Conservation (phyloP, 805 yeast genomes). For the Metschnikowia bowlesiae region DNA sequence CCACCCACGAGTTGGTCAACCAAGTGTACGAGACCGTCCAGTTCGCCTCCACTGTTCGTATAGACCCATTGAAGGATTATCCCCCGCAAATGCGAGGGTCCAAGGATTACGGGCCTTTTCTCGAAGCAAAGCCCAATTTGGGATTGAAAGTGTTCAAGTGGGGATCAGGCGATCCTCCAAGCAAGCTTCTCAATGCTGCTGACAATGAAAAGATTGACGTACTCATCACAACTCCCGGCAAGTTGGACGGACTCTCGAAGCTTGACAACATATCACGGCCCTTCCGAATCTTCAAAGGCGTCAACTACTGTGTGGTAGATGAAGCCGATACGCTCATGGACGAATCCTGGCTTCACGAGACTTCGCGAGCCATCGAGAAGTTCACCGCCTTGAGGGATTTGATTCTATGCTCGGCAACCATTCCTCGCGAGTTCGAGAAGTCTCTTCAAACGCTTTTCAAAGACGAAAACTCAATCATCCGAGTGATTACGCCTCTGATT, state of each 20-base stretch:
- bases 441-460: conserved; percentile 62
- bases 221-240: conserved; percentile 81
- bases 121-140: conserved; percentile 28
- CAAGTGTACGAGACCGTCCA: conserved; percentile 59
- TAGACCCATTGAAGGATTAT: conserved; percentile 18
- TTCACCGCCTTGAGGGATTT: conserved; percentile 53
- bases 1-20: conserved; percentile 82
- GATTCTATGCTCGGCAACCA: conserved; percentile 84
- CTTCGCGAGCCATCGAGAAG: conserved; percentile 53
- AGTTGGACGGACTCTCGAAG: conserved; percentile 44
- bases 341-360: conserved; percentile 65
- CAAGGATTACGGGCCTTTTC: conserved; percentile 19
- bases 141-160: conserved; percentile 51
- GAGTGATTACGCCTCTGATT: conserved; percentile 73
- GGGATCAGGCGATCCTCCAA: conserved; percentile 57
- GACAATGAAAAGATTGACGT: conserved; percentile 59
- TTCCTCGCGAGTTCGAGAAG: conserved; percentile 71
- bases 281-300: conserved; percentile 38
- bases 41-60: conserved; percentile 23
- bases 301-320: conserved; percentile 69
- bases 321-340: conserved; percentile 95
- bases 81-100: conserved; percentile 17
- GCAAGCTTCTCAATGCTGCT: conserved; percentile 44
- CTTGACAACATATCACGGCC: conserved; percentile 28
- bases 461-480: conserved; percentile 40